Conservation (phyloP, 139 green algal species). For the Picochlorum sp. region DNA sequence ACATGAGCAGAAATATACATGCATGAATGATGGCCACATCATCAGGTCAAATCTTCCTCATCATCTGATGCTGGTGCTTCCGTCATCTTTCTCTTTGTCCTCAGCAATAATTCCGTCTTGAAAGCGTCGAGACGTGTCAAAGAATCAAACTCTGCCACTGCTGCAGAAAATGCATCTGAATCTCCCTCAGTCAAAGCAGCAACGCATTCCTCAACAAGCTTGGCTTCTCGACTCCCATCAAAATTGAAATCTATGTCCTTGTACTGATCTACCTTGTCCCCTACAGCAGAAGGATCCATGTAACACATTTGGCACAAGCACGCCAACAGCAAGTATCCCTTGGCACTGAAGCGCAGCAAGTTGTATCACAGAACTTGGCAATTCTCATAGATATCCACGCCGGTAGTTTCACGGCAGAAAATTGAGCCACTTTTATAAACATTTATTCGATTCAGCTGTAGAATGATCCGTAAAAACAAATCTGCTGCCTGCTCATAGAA, state of each 20-base stretch:
- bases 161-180: slow-evolving; percentile 66
- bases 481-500: slow-evolving; percentile 82
- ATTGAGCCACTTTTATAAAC: slow-evolving; percentile 64
- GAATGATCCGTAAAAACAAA: slow-evolving; percentile 74
- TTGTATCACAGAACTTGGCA: slow-evolving; percentile 72
- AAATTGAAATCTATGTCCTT: slow-evolving; percentile 71
- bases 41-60: slow-evolving; percentile 41
- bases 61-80: slow-evolving; percentile 20
- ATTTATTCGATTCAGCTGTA: slow-evolving; percentile 73
- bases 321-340: slow-evolving; percentile 86
- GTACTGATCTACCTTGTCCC: slow-evolving; percentile 55
- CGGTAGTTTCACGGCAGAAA: too few relatives aligned
- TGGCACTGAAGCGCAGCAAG: slow-evolving; percentile 72
- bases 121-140: slow-evolving; percentile 82
- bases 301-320: slow-evolving; percentile 76
- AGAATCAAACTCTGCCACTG: slow-evolving; percentile 80
- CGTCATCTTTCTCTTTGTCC: slow-evolving; percentile 39
- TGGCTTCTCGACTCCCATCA: slow-evolving; percentile 50
- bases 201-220: slow-evolving; percentile 49
- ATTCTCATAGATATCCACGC: slow-evolving; percentile 76
- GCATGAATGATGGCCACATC: not conserved
- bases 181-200: slow-evolving; percentile 58
- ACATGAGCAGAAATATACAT: not conserved
- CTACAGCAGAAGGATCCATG: slow-evolving; percentile 14
- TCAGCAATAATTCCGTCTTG: slow-evolving; percentile 62